Conservation (phyloP, 1,284 basidiomycete species). For the Polyporus tsugae region DNA sequence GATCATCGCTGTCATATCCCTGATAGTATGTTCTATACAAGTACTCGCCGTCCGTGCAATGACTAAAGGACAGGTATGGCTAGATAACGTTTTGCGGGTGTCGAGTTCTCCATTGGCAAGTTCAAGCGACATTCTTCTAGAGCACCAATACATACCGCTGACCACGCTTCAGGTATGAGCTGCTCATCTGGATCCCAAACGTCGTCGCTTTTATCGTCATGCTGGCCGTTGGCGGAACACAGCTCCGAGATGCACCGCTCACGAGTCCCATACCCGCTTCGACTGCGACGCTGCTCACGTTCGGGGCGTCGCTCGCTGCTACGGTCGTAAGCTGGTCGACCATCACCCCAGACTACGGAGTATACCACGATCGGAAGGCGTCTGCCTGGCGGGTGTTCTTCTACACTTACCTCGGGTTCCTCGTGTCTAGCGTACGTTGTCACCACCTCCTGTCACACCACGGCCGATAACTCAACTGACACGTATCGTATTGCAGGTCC, state of each 20-base stretch:
- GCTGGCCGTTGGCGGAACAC: slow-evolving; percentile 64
- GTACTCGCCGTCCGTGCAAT: slow-evolving; percentile 25
- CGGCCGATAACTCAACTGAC: neutral
- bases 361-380: slow-evolving; percentile 59
- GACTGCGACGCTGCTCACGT: slow-evolving; percentile 43
- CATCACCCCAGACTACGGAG: slow-evolving; percentile 65
- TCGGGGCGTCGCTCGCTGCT: slow-evolving; percentile 49
- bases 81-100: slow-evolving; percentile 66
- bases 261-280: slow-evolving; percentile 39
- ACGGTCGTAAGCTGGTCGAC: slow-evolving; percentile 62
- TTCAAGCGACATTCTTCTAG: neutral
- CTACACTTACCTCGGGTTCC: slow-evolving; percentile 71
- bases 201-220: slow-evolving; percentile 72
- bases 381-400: slow-evolving; percentile 47
- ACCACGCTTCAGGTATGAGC: slow-evolving; percentile 53
- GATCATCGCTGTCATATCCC: slow-evolving; percentile 74
- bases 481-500: slow-evolving; percentile 48
- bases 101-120: slow-evolving; percentile 63
- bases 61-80: neutral
- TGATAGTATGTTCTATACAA: slow-evolving; percentile 54
- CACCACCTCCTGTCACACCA: too few relatives aligned
- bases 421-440: slow-evolving; percentile 60
- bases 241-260: slow-evolving; percentile 44
- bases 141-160: neutral
- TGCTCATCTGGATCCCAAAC: slow-evolving; percentile 73